phyloP scores from a whole-genome alignment of 306 rosid genomes.

The Malus sieversii region DNA sequence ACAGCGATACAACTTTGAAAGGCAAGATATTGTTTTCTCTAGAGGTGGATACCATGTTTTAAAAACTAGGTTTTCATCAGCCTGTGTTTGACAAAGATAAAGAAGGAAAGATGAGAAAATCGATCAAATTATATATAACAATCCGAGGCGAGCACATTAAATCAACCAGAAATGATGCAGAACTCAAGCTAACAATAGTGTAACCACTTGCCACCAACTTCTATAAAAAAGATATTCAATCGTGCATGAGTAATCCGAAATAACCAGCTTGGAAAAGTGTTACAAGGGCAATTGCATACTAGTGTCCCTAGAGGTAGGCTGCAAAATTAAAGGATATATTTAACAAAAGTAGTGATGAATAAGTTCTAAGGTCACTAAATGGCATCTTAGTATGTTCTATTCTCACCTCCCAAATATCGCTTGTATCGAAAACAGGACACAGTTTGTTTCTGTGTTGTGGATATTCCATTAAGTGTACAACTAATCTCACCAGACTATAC shows the following conservation, averaged over 20 bases:
- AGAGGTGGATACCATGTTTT: constrained; percentile 92
- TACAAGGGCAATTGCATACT: not conserved
- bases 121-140: not conserved
- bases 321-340: not conserved
- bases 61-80: constrained; percentile 59
- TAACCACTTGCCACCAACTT: not conserved
- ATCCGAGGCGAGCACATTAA: not conserved
- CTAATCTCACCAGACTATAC: not conserved
- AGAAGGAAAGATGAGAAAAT: constrained; percentile 3
- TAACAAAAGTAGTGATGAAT: not conserved
- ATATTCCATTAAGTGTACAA: not conserved
- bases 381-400: not conserved
- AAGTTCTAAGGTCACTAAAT: not conserved
- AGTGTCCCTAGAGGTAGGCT: not conserved
- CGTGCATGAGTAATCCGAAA: not conserved
- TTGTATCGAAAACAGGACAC: not conserved
- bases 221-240: not conserved
- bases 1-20: constrained; percentile 90
- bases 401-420: too few relatives aligned
- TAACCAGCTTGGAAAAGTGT: not conserved
- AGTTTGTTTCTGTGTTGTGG: not conserved
- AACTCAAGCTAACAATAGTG: not conserved
- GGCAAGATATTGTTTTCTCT: constrained; percentile 87
- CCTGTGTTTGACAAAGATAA: constrained; percentile 39
- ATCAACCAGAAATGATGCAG: not conserved